A percentile compares a stretch with the other conserved stretches of the same genome.
Conservation (phyloP, 129 eudicot genomes). For the Artemisia argyi region DNA sequence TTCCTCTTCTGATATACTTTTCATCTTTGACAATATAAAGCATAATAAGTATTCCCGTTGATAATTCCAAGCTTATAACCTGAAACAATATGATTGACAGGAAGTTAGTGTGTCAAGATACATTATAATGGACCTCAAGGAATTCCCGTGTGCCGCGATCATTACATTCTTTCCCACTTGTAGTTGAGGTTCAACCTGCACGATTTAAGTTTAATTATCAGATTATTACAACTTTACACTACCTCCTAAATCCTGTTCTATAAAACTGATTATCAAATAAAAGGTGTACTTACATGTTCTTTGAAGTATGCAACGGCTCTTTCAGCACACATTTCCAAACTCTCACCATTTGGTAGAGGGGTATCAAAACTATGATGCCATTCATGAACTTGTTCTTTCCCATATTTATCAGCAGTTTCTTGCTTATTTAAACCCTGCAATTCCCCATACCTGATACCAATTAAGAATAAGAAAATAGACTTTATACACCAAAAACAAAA, state of each 20-base stretch:
- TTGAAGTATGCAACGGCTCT: constrained; percentile 91
- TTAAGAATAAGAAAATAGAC: neutral
- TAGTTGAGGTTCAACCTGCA: no score
- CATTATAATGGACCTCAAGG: no score
- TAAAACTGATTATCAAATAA: neutral
- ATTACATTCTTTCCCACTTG: no score
- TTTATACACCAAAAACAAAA: neutral
- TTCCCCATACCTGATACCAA: constrained; percentile 72
- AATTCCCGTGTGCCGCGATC: no score
- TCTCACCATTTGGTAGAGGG: constrained; percentile 95
- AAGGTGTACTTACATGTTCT: constrained; percentile 53
- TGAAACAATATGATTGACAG: no score
- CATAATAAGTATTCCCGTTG: no score
- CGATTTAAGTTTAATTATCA: no score
- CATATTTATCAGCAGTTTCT: constrained; percentile 90
- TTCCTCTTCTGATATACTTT: constrained; percentile 81
- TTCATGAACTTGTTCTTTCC: constrained; percentile 87
- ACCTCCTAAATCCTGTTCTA: neutral
- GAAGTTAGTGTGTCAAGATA: no score
- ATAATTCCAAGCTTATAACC: no score
- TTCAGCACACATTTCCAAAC: constrained; percentile 98
- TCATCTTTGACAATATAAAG: no score
- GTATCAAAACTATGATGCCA: constrained; percentile 97
- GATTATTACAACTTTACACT: neutral
- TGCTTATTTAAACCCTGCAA: constrained; percentile 94